Evolutionary conservation across 352 stramenopile genomes (phyloP).

Genomic region (Globisporangium camurandrum): DNA sequence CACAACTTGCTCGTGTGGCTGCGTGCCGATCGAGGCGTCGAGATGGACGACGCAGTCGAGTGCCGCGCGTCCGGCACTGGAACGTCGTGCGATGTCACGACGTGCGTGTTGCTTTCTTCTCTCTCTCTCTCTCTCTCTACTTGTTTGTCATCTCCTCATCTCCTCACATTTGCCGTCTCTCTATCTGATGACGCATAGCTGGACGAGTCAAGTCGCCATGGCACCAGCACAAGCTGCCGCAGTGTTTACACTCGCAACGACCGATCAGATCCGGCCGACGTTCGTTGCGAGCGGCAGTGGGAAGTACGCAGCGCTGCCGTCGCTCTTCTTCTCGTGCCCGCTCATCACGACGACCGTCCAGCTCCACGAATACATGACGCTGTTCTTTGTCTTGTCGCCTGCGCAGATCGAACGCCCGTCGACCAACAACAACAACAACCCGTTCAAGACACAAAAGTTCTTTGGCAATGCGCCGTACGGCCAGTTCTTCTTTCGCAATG

Average conservation of each 20-base stretch:
- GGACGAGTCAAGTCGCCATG: slow-evolving; percentile 26
- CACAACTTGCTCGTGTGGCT: slow-evolving; percentile 38
- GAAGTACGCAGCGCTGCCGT: slow-evolving; percentile 21
- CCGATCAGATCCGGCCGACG: slow-evolving; percentile 4
- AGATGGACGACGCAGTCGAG: slow-evolving; percentile 26
- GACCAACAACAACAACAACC: slow-evolving; percentile 18
- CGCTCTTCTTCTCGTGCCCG: slow-evolving; percentile 44
- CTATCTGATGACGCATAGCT: slow-evolving; percentile 13
- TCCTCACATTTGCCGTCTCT: neutral
- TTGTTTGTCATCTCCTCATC: neutral
- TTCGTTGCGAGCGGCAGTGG: slow-evolving; percentile 7
- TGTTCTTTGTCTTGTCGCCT: slow-evolving; percentile 55
- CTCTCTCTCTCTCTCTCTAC: neutral
- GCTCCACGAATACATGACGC: slow-evolving; percentile 50
- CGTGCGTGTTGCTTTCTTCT: slow-evolving; percentile 15
- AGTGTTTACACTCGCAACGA: slow-evolving; percentile 9
- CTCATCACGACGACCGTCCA: slow-evolving; percentile 22
- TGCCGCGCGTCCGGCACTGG: slow-evolving; percentile 24
- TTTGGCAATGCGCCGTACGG: slow-evolving; percentile 64
- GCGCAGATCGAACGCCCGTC: slow-evolving; percentile 33
- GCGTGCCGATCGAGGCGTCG: slow-evolving; percentile 37
- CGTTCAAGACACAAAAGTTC: slow-evolving; percentile 49
- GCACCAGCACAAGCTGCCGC: neutral
- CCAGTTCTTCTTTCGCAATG: slow-evolving; percentile 52
- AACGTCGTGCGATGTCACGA: slow-evolving; percentile 30